Evolutionary conservation across 139 green algal genomes (phyloP), one percentile per base, ranked within the genome.

Genomic region (Medakamo hakoo): DNA sequence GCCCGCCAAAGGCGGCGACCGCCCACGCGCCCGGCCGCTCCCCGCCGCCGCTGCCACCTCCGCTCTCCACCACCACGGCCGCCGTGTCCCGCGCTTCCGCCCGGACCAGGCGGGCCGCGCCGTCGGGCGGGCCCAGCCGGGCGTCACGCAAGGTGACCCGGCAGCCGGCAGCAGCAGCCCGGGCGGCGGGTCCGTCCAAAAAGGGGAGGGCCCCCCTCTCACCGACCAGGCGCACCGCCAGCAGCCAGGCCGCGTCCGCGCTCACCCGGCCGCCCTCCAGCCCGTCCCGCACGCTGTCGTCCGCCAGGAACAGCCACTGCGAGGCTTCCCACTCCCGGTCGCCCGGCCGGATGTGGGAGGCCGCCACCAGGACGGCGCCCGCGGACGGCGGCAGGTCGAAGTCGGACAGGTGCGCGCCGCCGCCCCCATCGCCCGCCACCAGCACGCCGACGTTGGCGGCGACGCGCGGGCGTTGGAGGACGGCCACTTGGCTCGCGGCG

Each of bases 241-340:
- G 56, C 27, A 68, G 31, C 49, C 63, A 60, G n/a, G 25, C 25
- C 4, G 3, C 32, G 48, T 23, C 26, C 2, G 62, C 9, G 9
- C 9, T 9, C 40, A 52, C 48, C 27, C 18, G 23, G 3, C 4
- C 62, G 9, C 4, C 49, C 26, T 4, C 27, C 4, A 30, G 24
- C 26, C 27, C 25, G 22, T 4, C 28, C 48, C 30, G n/a, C 4
- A 30, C 30, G 31, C 24, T 49, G 3, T 1, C 4, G 52, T 72
- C 67, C 23, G 67, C 61, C 57, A 72, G 40, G 27, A 72, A 72
- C 2, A 68, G 24, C 67, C 67, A 72, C 57, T 72, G 67, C n/a
- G n/a, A n/a, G n/a, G n/a, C n/a, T n/a, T n/a, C n/a, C n/a, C n/a
- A n/a, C 20, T 16, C 61, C 29, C 26, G 23, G 18, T 31, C 56